Conservation (phyloP, 257 asterid species). For the Penstemon newberryi region DNA sequence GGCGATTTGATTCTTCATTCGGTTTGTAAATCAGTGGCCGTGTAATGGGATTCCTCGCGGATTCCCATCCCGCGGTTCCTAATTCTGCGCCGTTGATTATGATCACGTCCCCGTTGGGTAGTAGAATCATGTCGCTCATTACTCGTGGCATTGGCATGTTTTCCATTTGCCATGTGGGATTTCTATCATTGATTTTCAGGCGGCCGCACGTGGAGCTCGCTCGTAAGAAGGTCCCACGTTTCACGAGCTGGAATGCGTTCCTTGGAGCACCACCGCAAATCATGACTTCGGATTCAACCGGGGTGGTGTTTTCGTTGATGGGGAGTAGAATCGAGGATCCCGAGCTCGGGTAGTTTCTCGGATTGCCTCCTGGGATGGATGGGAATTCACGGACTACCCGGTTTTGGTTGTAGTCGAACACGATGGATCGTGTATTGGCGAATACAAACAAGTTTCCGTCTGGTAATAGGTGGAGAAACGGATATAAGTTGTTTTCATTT, state of each 20-base stretch:
- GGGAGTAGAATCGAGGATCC: conserved; percentile 73
- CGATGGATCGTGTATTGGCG: conserved; percentile 54
- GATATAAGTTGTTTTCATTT: conserved; percentile 65
- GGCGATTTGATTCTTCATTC: background rate
- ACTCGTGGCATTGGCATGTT: conserved; percentile 64
- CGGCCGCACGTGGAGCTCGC: conserved; percentile 61
- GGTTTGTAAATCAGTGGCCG: conserved; percentile 56
- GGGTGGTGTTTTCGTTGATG: conserved; percentile 38
- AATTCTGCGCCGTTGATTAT: conserved; percentile 62
- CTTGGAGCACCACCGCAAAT: conserved; percentile 67
- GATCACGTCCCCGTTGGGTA: conserved; percentile 54
- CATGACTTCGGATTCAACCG: conserved; percentile 44
- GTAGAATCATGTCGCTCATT: conserved; percentile 70
- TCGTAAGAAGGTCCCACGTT: conserved; percentile 32
- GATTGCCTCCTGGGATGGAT: conserved; percentile 43
- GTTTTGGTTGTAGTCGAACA: conserved; percentile 42
- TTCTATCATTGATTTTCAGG: conserved; percentile 32
- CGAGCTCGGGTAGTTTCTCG: conserved; percentile 74
- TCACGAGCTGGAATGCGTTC: conserved; percentile 31
- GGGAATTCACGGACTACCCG: conserved; percentile 45
- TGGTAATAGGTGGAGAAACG: conserved; percentile 63
- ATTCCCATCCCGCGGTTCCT: conserved; percentile 68
- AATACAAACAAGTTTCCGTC: conserved; percentile 65
- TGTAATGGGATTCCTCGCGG: conserved; percentile 44
- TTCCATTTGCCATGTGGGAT: conserved; percentile 56